A percentile compares a stretch with the other conserved stretches of the same genome.
Evolutionary conservation across 441 rosid genomes (phyloP).

Genomic region (Populus trichocarpa): DNA sequence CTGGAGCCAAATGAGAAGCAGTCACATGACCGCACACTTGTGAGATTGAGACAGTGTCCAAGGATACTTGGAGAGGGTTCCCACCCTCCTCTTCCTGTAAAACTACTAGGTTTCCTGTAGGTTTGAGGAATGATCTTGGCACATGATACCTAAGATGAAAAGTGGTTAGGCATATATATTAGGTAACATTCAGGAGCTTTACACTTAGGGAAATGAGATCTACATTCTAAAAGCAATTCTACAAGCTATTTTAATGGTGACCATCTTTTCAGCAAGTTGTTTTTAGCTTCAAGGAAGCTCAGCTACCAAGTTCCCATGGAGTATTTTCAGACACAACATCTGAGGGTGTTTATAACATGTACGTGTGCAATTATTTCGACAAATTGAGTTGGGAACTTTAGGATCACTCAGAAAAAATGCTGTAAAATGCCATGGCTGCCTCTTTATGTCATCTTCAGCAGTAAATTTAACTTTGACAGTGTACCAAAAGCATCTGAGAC

Average conservation of each 20-base stretch:
- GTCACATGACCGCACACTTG: constrained; percentile 25
- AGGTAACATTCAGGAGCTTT: not conserved
- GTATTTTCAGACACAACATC: not conserved
- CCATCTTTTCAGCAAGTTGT: not conserved
- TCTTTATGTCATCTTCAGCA: not conserved
- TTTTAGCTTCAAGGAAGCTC: not conserved
- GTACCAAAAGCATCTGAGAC: not conserved
- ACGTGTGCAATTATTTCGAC: not conserved
- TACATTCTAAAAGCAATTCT: not conserved
- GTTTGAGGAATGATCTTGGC: constrained; percentile 40
- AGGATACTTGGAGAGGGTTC: constrained; percentile 27
- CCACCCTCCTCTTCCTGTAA: constrained; percentile 44
- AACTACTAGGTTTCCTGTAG: constrained; percentile 35
- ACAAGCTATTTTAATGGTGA: not conserved
- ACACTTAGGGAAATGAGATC: not conserved
- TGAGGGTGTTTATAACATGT: not conserved
- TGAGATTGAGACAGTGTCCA: constrained; percentile 28
- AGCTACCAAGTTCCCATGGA: not conserved
- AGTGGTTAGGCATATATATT: not conserved
- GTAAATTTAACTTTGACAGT: not conserved
- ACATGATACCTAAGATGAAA: constrained; percentile 35
- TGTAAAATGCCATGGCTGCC: not conserved
- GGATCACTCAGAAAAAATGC: not conserved
- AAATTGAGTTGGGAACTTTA: not conserved
- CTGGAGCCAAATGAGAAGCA: constrained; percentile 12